Evolutionary conservation across 352 stramenopile genomes (phyloP).

Genomic region (Phytophthora brassicae): DNA sequence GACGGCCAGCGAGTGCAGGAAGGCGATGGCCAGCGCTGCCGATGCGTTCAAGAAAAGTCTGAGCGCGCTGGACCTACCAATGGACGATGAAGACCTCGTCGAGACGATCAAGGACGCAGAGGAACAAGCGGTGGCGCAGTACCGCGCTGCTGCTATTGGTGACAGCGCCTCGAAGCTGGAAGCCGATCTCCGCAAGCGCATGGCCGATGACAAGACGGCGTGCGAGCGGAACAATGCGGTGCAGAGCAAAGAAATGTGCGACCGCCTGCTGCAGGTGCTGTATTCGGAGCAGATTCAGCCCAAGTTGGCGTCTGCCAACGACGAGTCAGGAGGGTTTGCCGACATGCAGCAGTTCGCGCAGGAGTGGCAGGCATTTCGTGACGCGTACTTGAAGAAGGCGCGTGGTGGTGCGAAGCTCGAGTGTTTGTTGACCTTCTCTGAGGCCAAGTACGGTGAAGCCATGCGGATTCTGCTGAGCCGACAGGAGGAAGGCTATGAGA

Average conservation of each 20-base stretch:
- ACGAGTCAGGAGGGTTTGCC: conserved; percentile 50
- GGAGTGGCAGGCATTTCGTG: conserved; percentile 73
- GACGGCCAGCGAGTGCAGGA: conserved; percentile 77
- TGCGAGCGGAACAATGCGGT: conserved; percentile 48
- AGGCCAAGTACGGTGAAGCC: conserved; percentile 80
- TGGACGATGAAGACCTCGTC: conserved; percentile 71
- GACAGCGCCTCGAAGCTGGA: conserved; percentile 70
- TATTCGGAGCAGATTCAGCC: conserved; percentile 83
- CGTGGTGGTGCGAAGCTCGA: conserved; percentile 74
- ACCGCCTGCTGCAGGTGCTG: conserved; percentile 75
- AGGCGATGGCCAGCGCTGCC: conserved; percentile 60
- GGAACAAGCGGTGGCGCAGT: conserved; percentile 51
- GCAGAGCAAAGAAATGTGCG: conserved; percentile 79
- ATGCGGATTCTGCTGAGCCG: conserved; percentile 81
- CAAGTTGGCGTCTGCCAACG: conserved; percentile 59
- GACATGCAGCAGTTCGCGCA: conserved; percentile 82
- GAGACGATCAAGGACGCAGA: conserved; percentile 61
- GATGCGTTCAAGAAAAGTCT: conserved; percentile 71
- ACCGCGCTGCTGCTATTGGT: conserved; percentile 65
- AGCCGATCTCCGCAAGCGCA: conserved; percentile 59
- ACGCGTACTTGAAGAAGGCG: conserved; percentile 73
- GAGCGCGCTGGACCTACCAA: conserved; percentile 56
- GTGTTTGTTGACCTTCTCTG: conserved; percentile 73
- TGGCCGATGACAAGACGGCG: conserved; percentile 65
- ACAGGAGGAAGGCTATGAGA: conserved; percentile 86